These are phyloP conservation scores for Colletotrichum sp. DNA, from an alignment of 2,329 filamentous ascomycete genomes.

Conservation along the genomic window DNA sequence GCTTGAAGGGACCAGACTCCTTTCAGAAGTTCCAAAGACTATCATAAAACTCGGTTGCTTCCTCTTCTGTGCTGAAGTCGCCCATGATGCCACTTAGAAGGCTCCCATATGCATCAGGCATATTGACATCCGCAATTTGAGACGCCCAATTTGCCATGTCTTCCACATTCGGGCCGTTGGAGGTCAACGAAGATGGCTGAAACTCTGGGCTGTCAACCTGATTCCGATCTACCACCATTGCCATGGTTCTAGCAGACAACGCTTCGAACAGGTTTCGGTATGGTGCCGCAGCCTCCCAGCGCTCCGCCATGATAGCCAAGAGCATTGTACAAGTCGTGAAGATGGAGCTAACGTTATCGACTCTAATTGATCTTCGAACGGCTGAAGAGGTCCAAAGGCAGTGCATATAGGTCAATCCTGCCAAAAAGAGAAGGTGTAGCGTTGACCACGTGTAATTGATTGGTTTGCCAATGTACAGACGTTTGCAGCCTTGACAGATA, in stretches of 20 bases:
- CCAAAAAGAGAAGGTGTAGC: constrained; percentile 11
- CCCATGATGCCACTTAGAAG: not conserved
- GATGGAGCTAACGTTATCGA: constrained; percentile 27
- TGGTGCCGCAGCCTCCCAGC: constrained; percentile 31
- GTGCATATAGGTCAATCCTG: constrained; percentile 28
- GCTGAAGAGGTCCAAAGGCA: constrained; percentile 35
- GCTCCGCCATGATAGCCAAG: constrained; percentile 34
- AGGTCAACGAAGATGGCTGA: not conserved
- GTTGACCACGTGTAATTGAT: constrained; percentile 16
- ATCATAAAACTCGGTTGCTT: not conserved
- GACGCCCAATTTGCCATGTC: not conserved
- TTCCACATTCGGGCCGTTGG: not conserved
- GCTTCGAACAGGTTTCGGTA: constrained; percentile 38
- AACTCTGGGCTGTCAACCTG: not conserved
- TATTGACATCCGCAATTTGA: not conserved
- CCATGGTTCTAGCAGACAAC: constrained; percentile 28
- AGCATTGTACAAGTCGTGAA: constrained; percentile 34
- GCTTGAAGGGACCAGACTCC: not conserved
- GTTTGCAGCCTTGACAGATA: constrained; percentile 12
- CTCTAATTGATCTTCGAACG: constrained; percentile 9
- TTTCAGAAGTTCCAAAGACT: not conserved
- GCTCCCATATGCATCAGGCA: not conserved
- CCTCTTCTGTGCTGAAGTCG: not conserved
- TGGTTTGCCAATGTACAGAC: not conserved
- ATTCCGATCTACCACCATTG: constrained; percentile 21